Evolutionary conservation across 2,329 filamentous ascomycete species (phyloP), one percentile per base, ranked within the genome.

Genomic region (Emergomyces africanus): DNA sequence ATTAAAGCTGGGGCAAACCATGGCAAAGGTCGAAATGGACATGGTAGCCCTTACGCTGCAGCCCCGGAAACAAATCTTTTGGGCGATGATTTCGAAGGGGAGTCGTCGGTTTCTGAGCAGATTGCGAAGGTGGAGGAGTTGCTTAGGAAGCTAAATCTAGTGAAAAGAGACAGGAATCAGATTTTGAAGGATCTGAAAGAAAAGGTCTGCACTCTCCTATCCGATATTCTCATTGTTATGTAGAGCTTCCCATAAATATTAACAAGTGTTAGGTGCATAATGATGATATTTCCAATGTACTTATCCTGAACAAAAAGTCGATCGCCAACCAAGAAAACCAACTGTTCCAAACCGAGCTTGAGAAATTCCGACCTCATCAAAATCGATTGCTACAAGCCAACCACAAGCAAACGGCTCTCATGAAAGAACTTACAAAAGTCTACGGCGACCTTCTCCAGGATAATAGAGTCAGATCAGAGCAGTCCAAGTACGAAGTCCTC

Each of bases 221-320:
- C 18, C 41, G 39, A 39, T 9, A 58, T 12, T 18, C 12, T 18
- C 20, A 20, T 59, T 28, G 5, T 33, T n/a, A 48, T 39, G 67
- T 54, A 20, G 50, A 55, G 5, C n/a, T n/a, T n/a, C n/a, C n/a
- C n/a, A n/a, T n/a, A n/a, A 12, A 53, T 49, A 8, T 18, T 56
- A 37, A 50, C 54, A 20, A 42, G 23, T 6, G 6, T n/a, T 48
- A 96, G 92, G 87, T 92, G 57, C 92, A 95, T 74, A 90, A 88
- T 64, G 95, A 99, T 69, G 95, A 99, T 68, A 99, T 99, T 63
- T 96, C 91, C 5, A 94, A 96, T 69, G 91, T 97, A 14, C 79
- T 99, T 61, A 99, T 99, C 59, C 78, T 99, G 61, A 99, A 99
- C 79, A 97, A 97, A 72, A 99, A 97, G 74, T 87, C 90, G 1